phyloP scores from a whole-genome alignment of 164 flowering plant species.

The Chloranthus sessilifolius region DNA sequence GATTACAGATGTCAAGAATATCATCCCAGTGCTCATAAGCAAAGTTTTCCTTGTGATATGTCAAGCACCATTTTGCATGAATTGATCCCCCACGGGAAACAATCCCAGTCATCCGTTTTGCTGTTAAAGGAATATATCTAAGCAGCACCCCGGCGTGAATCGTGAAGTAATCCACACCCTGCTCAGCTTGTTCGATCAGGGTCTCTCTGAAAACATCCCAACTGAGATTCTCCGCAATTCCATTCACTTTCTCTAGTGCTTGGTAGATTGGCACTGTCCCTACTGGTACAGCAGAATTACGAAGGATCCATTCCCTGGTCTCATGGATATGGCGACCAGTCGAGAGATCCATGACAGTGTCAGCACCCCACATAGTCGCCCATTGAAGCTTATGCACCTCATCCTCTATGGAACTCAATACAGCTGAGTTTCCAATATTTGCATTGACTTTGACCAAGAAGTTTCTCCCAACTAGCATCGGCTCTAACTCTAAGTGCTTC shows the following conservation, averaged over 20 bases:
- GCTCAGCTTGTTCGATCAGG: conserved; percentile 98
- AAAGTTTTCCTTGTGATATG: conserved; percentile 96
- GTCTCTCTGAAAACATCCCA: conserved; percentile 97
- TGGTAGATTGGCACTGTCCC: conserved; percentile 99
- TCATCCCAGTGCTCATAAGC: conserved; percentile 99
- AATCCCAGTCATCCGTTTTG: conserved; percentile 98
- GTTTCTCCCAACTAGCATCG: conserved; percentile 95
- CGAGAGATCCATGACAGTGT: conserved; percentile 97
- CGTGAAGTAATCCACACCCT: conserved; percentile 98
- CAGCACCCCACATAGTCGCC: conserved; percentile 99
- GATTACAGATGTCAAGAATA: conserved; percentile 93
- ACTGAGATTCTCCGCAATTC: conserved; percentile 87
- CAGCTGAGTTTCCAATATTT: conserved; percentile 97
- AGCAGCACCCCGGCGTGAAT: conserved; percentile 98
- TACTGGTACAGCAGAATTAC: conserved; percentile 95
- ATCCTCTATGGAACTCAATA: conserved; percentile 96
- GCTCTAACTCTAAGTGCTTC: conserved; percentile 94
- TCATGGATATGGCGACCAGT: conserved; percentile 99
- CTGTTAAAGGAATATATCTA: conserved; percentile 91
- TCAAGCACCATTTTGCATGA: conserved; percentile 99
- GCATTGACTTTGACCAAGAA: conserved; percentile 98
- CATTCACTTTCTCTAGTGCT: conserved; percentile 97
- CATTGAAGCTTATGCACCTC: conserved; percentile 98
- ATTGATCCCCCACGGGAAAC: conserved; percentile 99
- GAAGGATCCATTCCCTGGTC: conserved; percentile 98